Percentiles rank a stretch among this genome's conserved stretches.
phyloP scores from a whole-genome alignment of 108 stramenopile genomes.

The Nannochloropsis gaditana region DNA sequence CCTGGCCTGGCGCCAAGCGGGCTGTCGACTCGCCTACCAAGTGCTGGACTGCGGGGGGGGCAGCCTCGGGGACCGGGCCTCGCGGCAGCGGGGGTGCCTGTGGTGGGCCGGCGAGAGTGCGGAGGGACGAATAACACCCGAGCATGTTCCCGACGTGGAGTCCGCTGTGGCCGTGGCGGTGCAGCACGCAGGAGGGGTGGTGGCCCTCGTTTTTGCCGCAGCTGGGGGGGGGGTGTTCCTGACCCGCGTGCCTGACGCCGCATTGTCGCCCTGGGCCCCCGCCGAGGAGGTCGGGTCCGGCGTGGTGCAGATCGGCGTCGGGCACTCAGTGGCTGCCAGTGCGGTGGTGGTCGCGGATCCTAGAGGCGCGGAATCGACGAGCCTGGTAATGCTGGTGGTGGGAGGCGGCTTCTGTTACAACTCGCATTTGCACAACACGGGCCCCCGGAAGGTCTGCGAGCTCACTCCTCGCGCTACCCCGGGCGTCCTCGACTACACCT shows the following conservation, averaged over 20 bases:
- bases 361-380: background rate
- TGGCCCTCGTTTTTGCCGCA: background rate
- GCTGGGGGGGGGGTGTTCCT: background rate
- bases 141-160: background rate
- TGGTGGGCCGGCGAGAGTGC: background rate
- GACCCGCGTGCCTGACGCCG: background rate
- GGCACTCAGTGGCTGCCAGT: background rate
- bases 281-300: background rate
- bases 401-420: background rate
- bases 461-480: constrained; percentile 11
- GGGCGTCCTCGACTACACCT: constrained; percentile 14
- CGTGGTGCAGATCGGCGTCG: background rate
- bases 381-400: background rate
- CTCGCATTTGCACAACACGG: background rate
- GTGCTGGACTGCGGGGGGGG: background rate
- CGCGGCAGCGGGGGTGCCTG: background rate
- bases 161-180: background rate
- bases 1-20: background rate
- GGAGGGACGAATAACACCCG: too few relatives aligned
- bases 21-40: background rate
- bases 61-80: background rate
- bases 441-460: background rate
- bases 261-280: background rate
- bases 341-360: background rate
- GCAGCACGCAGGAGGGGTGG: background rate